A percentile compares a stretch with the other conserved stretches of the same genome.
Evolutionary conservation across 1,284 basidiomycete genomes (phyloP).

Genomic region (Chalciporus sp.): DNA sequence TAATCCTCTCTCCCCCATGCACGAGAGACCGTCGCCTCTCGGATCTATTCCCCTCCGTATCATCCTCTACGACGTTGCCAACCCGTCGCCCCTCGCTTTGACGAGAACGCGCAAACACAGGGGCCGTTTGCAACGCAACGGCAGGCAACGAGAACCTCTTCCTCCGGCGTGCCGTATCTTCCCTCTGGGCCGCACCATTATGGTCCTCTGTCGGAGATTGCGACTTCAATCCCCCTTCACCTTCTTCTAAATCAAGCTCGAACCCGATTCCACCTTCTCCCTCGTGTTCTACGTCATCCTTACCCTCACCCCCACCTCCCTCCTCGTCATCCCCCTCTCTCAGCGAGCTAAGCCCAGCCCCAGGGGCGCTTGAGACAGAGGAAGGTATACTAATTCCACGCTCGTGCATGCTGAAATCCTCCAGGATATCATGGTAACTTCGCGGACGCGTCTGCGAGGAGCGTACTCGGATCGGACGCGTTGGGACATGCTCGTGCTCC

Average conservation of each 20-base stretch:
- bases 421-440: slow-evolving; percentile 66
- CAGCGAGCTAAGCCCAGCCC: slow-evolving; percentile 25
- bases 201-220: slow-evolving; percentile 1
- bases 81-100: slow-evolving; percentile 8
- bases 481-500: slow-evolving; percentile 9
- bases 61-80: slow-evolving; percentile 10
- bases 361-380: slow-evolving; percentile 33
- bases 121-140: slow-evolving; percentile 68
- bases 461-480: slow-evolving; percentile 39
- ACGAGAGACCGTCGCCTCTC: slow-evolving; percentile 21
- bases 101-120: slow-evolving; percentile 62
- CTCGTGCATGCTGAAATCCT: slow-evolving; percentile 55
- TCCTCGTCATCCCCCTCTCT: slow-evolving; percentile 31
- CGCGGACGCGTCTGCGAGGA: slow-evolving; percentile 48
- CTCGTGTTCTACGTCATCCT: slow-evolving; percentile 19
- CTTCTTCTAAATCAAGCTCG: slow-evolving; percentile 13
- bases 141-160: slow-evolving; percentile 77
- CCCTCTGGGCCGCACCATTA: slow-evolving; percentile 28
- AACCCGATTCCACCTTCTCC: slow-evolving; percentile 11
- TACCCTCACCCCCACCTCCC: too few species aligned
- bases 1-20: slow-evolving; percentile 26
- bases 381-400: slow-evolving; percentile 35
- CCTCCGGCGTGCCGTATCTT: slow-evolving; percentile 61
- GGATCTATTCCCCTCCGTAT: slow-evolving; percentile 10
- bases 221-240: not conserved